Base-by-base conservation (phyloP, 257 asterid genomes). In the Euphrasia confusa region DNA sequence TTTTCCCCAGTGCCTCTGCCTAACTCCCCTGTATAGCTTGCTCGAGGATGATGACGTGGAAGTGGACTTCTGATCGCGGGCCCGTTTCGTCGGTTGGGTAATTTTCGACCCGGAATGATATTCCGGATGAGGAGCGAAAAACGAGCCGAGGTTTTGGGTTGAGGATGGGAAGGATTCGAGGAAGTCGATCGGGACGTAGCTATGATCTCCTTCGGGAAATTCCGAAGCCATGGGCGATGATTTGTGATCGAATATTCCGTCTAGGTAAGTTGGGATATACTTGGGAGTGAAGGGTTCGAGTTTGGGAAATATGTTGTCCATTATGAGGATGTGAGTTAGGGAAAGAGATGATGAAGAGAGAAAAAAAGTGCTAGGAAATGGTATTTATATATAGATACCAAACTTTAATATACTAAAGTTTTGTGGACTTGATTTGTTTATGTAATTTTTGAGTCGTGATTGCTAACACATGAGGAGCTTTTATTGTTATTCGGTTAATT, bases 1-100 rank as follows among this genome's bases (percentile, higher is more conserved):
- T 35, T 35, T 80, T 28, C 86, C 86, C 86, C 86, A 80, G 70
- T 80, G 86, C 6, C 86, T 59, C 45, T 80, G 86, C 70, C 83
- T 61, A 44, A 80, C 86, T 4, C 40, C 86, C 83, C 95, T 33
- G 67, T 77, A 89, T 2, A 86, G 80, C 76, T 86, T 44, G 3
- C 8, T 89, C 2, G 77, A 62, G 0, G 61, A 27, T 7, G 24
- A 10, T 5, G 13, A 9, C 21, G 17, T 7, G 9, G 40, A 35
- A 4, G 28, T 10, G 17, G 26, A 7, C 7, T n/a, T 15, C 6
- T 11, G n/a, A 4, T n/a, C n/a, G n/a, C n/a, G n/a, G 2, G 50
- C 0, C 6, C 15, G 50, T 50, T 85, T 88, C 90, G 79, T 82
- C 2, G 88, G 85, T 64, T 80, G 89, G 7, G 94, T n/a, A n/a